Evolutionary conservation across 2,329 filamentous ascomycete species (phyloP).

Genomic region (Lojkania enalia): DNA sequence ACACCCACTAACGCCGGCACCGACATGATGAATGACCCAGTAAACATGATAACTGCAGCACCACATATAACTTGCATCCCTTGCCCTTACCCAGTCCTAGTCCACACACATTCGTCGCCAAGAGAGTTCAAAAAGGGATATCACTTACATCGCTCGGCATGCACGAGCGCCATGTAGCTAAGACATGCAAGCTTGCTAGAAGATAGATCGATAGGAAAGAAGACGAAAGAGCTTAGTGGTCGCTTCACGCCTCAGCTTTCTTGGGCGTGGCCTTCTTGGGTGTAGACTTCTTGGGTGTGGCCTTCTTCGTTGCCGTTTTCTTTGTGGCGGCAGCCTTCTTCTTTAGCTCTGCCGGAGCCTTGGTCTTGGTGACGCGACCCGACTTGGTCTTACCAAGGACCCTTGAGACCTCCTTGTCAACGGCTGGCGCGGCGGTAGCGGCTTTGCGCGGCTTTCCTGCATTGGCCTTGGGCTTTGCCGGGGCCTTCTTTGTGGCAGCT

Average conservation of each 20-base stretch:
- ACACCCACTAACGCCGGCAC: too few relatives aligned
- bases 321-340: constrained; percentile 46
- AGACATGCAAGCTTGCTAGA: constrained; percentile 19
- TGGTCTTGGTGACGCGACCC: constrained; percentile 77
- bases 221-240: constrained; percentile 15
- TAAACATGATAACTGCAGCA: too few relatives aligned
- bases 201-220: constrained; percentile 34
- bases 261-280: constrained; percentile 52
- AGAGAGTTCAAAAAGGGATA: constrained; percentile 39
- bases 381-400: constrained; percentile 82
- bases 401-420: constrained; percentile 68
- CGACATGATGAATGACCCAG: too few relatives aligned
- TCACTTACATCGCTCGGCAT: constrained; percentile 29
- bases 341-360: constrained; percentile 49
- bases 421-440: constrained; percentile 58
- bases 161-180: constrained; percentile 9
- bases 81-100: constrained; percentile 16
- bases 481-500: constrained; percentile 30
- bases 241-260: constrained; percentile 45
- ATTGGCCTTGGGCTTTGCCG: constrained; percentile 51
- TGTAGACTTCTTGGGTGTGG: constrained; percentile 42
- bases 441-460: constrained; percentile 52
- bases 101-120: constrained; percentile 16
- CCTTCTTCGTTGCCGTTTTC: too few relatives aligned
- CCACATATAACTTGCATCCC: constrained; percentile 2